Evolutionary conservation across 495 filamentous ascomycete genomes (phyloP), one percentile per base, ranked within the genome.

Genomic region (Xylaria palmicola): DNA sequence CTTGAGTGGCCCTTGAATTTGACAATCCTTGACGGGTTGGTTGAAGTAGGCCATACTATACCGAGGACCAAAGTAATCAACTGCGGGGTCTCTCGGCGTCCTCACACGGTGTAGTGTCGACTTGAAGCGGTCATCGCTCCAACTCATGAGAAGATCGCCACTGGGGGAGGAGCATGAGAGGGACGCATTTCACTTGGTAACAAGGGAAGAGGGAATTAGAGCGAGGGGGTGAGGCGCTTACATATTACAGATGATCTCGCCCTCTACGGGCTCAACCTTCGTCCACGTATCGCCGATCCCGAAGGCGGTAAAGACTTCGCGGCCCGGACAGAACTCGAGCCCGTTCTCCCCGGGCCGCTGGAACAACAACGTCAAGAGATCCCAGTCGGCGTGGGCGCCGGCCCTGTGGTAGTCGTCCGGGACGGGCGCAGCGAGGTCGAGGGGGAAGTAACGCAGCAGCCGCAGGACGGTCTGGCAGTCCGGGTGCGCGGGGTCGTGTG

Each of bases 101-200:
- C 82, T 83, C 30, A 86, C 83, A 1, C 85, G 79, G 62, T 87
- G 86, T 52, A 86, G 85, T 0, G 82, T 85, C 43, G 81, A 85
- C 71, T 88, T 88, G 72, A 89, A 87, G 30, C 85, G 79, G 66
- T 88, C 87, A 63, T 88, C 86, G 47, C 81, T 86, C 85, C 86
- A 88, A 13, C 77, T 81, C 85, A 89, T 88, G 27, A 90, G 76
- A 64, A 88, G 74, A 67, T 88, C 86, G 13, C 86, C 86, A 59
- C 70, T 70, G 27, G 6, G 19, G 13, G 5, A 53, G 19, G 17
- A 19, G 37, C 20, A 32, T 43, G 15, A 56, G 22, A 56, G n/a
- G 12, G 27, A n/a, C 34, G 15, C 15, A 40, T 27, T 32, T 39
- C 13, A 40, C 20, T 8, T 13, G 24, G 20, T 6, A 29, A 43